Evolutionary conservation across 805 yeast genomes (phyloP).

Genomic region (Candida broadrunensis): DNA sequence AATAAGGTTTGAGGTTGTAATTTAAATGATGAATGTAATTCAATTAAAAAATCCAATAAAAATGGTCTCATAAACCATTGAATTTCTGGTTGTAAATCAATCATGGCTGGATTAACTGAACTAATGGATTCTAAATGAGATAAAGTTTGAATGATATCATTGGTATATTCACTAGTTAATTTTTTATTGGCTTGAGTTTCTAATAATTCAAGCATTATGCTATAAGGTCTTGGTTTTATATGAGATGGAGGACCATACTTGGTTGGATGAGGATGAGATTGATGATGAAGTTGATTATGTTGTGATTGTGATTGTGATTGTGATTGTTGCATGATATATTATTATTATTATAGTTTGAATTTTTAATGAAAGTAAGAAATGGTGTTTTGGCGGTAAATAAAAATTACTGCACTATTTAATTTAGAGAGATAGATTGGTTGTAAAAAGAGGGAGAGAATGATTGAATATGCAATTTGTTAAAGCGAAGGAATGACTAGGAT

Average conservation of each 20-base stretch:
- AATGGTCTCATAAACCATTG: constrained; percentile 50
- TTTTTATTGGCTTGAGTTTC: constrained; percentile 46
- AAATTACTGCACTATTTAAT: background rate
- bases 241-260: constrained; percentile 28
- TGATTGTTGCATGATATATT: constrained; percentile 1
- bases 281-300: background rate
- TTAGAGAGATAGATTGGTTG: background rate
- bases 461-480: background rate
- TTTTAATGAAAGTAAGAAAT: too few species aligned
- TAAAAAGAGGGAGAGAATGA: background rate
- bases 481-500: background rate
- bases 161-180: constrained; percentile 41
- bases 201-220: constrained; percentile 43
- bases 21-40: constrained; percentile 39
- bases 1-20: constrained; percentile 43
- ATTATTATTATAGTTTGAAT: background rate
- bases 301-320: background rate
- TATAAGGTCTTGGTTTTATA: constrained; percentile 32
- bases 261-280: background rate
- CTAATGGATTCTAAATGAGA: constrained; percentile 38
- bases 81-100: constrained; percentile 44
- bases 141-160: constrained; percentile 35
- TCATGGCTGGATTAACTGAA: constrained; percentile 50
- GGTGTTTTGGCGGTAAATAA: background rate
- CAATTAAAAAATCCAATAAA: constrained; percentile 41